Conservation (phyloP, 768 basidiomycete genomes). For the Ramaria rubella region DNA sequence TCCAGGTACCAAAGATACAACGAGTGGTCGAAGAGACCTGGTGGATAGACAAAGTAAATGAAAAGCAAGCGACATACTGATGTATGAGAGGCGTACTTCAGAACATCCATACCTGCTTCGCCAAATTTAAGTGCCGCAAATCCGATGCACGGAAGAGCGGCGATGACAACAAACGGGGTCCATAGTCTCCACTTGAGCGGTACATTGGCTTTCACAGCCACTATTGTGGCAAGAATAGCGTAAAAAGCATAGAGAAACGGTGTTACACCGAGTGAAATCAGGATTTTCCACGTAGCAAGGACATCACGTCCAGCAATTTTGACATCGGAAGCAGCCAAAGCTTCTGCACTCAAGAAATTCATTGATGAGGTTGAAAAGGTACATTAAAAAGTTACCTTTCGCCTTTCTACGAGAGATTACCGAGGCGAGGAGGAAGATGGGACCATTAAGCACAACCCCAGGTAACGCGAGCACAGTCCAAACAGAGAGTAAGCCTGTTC, state of each 20-base stretch:
- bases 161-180: constrained; percentile 73
- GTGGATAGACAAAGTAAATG: background rate
- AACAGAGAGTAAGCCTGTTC: constrained; percentile 63
- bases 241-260: constrained; percentile 83
- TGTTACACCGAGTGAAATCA: constrained; percentile 86
- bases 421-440: constrained; percentile 88
- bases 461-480: constrained; percentile 87
- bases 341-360: constrained; percentile 48
- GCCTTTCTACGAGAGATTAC: constrained; percentile 85
- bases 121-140: constrained; percentile 95
- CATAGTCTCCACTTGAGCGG: constrained; percentile 58
- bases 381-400: constrained; percentile 48
- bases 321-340: constrained; percentile 89
- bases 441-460: constrained; percentile 85
- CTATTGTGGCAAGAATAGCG: constrained; percentile 66
- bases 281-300: constrained; percentile 95
- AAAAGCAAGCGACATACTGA: background rate
- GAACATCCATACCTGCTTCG: constrained; percentile 94
- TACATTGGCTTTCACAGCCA: constrained; percentile 61
- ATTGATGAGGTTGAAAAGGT: background rate
- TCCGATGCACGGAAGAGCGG: constrained; percentile 78
- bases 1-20: constrained; percentile 83
- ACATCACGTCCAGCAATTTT: constrained; percentile 96
- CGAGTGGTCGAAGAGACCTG: constrained; percentile 84
- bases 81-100: constrained; percentile 60